Percentiles rank a stretch among this genome's conserved stretches.
Evolutionary conservation across 1,284 basidiomycete species (phyloP).

Genomic region (Cerioporus squamosus): DNA sequence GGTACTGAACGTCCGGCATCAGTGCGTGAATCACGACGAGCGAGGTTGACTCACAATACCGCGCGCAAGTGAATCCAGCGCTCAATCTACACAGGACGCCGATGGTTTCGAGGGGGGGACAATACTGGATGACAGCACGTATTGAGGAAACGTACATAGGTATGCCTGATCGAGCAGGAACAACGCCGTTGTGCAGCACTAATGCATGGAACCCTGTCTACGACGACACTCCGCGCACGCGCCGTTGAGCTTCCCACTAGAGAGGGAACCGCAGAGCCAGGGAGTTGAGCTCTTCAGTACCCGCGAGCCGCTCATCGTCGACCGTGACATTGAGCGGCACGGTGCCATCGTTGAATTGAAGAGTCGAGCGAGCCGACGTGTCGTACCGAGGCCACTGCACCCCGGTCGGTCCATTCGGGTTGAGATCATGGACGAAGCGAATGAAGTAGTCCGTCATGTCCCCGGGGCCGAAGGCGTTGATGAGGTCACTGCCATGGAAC

Average conservation of each 20-base stretch:
- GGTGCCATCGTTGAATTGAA: conserved; percentile 28
- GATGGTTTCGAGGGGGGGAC: too few species aligned
- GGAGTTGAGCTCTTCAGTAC: conserved; percentile 43
- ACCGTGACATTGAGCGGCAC: conserved; percentile 28
- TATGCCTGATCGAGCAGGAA: too few species aligned
- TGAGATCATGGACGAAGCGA: conserved; percentile 28
- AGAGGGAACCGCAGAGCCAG: conserved; percentile 22
- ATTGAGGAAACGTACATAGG: too few species aligned
- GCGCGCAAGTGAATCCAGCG: too few species aligned
- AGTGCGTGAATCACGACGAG: too few species aligned
- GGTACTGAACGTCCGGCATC: too few species aligned
- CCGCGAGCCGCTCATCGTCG: conserved; percentile 36
- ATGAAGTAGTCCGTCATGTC: conserved; percentile 28
- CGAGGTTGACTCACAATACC: too few species aligned
- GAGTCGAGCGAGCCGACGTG: conserved; percentile 11
- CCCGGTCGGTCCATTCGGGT: conserved; percentile 25
- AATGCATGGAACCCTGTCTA: too few species aligned
- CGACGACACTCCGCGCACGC: too few species aligned
- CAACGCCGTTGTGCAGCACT: too few species aligned
- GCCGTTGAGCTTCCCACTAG: not conserved
- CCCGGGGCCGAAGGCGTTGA: conserved; percentile 21
- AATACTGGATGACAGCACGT: too few species aligned
- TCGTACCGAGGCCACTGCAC: conserved; percentile 25
- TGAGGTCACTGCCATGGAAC: conserved; percentile 25
- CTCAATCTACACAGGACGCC: too few species aligned